Percentiles rank a stretch among this genome's conserved stretches.
These are phyloP conservation scores for Acanthamoeba polyphaga DNA, from an alignment of 208 protist genomes.

Conservation along the genomic window DNA sequence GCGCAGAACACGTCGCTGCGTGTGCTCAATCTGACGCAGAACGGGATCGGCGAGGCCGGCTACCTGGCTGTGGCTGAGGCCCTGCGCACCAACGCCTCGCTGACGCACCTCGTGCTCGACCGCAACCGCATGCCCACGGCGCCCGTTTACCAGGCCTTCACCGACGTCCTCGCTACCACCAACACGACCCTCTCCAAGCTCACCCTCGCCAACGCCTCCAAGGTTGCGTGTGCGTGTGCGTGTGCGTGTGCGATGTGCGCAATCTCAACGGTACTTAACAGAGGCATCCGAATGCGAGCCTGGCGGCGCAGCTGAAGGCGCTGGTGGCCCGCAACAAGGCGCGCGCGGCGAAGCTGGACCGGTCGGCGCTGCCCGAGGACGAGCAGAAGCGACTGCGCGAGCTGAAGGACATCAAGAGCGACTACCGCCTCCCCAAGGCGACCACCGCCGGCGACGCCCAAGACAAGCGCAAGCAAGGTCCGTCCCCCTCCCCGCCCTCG, in stretches of 20 bases:
- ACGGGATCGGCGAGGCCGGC: not conserved
- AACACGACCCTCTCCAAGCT: constrained; percentile 4
- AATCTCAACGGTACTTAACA: not conserved
- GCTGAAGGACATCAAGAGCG: constrained; percentile 30
- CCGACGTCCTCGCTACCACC: not conserved
- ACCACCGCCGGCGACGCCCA: not conserved
- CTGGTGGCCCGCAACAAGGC: constrained; percentile 6
- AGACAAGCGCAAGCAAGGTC: not conserved
- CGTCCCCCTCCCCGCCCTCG: no score
- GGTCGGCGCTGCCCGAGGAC: not conserved
- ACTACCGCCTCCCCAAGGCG: not conserved
- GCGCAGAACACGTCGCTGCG: not conserved
- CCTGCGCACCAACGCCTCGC: not conserved
- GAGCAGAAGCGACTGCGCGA: not conserved
- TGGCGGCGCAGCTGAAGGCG: not conserved
- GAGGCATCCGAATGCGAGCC: not conserved
- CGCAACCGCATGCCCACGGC: not conserved
- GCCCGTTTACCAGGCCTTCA: not conserved
- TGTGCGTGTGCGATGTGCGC: not conserved
- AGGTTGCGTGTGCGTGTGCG: not conserved
- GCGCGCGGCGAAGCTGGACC: not conserved
- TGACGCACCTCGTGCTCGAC: constrained; percentile 2
- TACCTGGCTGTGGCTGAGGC: not conserved
- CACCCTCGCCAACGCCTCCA: not conserved
- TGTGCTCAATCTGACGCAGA: not conserved